phyloP scores from a whole-genome alignment of 306 rosid genomes.

The Acmispon strigosus region DNA sequence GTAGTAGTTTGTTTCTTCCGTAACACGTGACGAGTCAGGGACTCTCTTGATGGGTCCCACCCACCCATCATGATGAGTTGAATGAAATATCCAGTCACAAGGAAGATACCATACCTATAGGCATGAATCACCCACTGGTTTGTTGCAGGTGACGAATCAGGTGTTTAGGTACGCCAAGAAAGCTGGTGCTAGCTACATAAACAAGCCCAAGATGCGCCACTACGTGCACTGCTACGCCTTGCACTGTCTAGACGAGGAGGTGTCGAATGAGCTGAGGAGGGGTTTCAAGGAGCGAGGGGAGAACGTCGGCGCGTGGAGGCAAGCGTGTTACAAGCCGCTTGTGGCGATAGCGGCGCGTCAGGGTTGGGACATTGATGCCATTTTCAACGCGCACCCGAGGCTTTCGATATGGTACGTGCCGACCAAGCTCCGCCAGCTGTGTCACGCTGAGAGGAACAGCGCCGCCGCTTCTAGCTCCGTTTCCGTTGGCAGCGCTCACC shows the following conservation, averaged over 20 bases:
- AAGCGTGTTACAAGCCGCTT: conserved; percentile 78
- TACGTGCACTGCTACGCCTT: conserved; percentile 92
- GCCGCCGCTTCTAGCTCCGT: conserved; percentile 56
- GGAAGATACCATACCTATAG: background rate
- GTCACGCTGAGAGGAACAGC: conserved; percentile 67
- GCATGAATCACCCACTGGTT: too few species aligned
- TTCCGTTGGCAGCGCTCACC: conserved; percentile 29
- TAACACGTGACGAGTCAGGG: conserved; percentile 45
- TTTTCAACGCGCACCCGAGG: conserved; percentile 73
- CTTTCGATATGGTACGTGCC: conserved; percentile 93
- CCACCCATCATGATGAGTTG: background rate
- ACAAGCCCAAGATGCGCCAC: conserved; percentile 99
- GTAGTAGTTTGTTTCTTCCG: background rate
- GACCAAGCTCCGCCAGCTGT: conserved; percentile 89
- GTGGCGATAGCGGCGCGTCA: conserved; percentile 69
- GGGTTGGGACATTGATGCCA: conserved; percentile 94
- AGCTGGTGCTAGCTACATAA: conserved; percentile 89
- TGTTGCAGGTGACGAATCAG: conserved; percentile 71
- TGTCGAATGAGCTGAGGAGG: conserved; percentile 59
- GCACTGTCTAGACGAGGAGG: conserved; percentile 79
- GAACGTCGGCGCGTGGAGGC: conserved; percentile 88
- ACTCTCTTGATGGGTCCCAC: conserved; percentile 15
- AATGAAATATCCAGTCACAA: conserved; percentile 22
- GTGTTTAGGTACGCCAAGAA: conserved; percentile 83
- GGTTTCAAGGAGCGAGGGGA: conserved; percentile 74